These are phyloP conservation scores for Xylaria multiplex DNA, from an alignment of 2,329 filamentous ascomycete species.

Conservation along the genomic window DNA sequence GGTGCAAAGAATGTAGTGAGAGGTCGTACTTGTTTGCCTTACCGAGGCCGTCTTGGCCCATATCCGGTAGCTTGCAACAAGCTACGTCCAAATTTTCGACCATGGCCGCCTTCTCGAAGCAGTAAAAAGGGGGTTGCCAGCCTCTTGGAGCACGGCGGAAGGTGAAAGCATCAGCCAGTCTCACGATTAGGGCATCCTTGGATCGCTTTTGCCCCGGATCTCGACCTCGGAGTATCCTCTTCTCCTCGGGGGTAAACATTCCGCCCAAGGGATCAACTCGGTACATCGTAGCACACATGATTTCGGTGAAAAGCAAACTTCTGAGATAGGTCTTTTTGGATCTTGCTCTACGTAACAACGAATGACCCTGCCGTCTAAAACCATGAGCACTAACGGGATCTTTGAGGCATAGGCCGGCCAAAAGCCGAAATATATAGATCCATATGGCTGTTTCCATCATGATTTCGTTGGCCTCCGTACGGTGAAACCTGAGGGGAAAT, in stretches of 20 bases:
- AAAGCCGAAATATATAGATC: constrained; percentile 1
- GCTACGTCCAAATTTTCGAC: neutral
- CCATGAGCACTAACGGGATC: neutral
- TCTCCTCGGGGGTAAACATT: constrained; percentile 22
- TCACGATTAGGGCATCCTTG: constrained; percentile 20
- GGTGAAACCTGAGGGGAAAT: too few species aligned
- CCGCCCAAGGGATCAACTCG: constrained; percentile 12
- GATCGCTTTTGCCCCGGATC: neutral
- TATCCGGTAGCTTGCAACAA: constrained; percentile 10
- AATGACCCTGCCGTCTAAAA: neutral
- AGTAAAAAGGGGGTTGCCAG: constrained; percentile 13
- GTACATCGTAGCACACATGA: neutral
- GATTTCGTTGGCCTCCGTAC: neutral
- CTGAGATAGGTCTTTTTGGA: too few species aligned
- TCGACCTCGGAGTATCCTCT: constrained; percentile 21
- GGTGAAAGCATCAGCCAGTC: constrained; percentile 27
- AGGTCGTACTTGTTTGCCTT: constrained; percentile 23
- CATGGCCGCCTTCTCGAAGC: constrained; percentile 17
- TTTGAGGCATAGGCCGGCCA: neutral
- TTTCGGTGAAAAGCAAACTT: neutral
- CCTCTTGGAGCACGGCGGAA: constrained; percentile 24
- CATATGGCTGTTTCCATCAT: neutral
- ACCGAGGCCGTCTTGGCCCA: neutral
- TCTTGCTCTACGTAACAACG: neutral
- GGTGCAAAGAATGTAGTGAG: neutral